A percentile compares a stretch with the other conserved stretches of the same genome.
Conservation (phyloP, 306 rosid genomes). For the Quercus aquifolioides region DNA sequence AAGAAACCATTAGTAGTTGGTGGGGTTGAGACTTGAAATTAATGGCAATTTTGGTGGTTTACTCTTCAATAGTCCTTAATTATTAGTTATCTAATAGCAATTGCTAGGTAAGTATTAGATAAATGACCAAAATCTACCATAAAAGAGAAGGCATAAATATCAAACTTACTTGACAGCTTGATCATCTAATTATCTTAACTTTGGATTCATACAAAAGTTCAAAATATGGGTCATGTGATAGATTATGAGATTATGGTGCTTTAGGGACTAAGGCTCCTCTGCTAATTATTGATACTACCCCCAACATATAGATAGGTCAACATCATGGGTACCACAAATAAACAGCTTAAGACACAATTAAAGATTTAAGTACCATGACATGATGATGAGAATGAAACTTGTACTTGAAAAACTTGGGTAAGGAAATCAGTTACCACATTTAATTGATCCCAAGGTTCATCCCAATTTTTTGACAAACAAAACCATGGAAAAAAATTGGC, state of each 20-base stretch:
- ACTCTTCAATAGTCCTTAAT: background rate
- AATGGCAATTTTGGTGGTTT: background rate
- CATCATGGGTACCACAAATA: constrained; percentile 27
- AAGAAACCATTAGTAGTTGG: background rate
- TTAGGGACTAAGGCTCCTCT: background rate
- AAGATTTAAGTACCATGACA: constrained; percentile 25
- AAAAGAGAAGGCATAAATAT: no score
- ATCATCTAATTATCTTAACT: background rate
- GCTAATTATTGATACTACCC: background rate
- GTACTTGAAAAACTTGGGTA: background rate
- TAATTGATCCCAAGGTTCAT: no score
- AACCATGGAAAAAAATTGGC: no score
- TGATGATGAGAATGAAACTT: constrained; percentile 14
- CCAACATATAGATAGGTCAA: constrained; percentile 4
- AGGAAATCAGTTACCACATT: no score
- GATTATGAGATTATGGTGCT: constrained; percentile 19
- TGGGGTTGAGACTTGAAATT: background rate
- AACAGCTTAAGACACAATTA: constrained; percentile 32
- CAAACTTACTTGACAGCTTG: no score
- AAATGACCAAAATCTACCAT: background rate
- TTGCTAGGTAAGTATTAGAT: background rate
- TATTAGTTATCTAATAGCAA: background rate
- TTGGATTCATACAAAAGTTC: constrained; percentile 10
- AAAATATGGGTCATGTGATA: constrained; percentile 1
- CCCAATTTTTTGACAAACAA: no score